Evolutionary conservation across 495 filamentous ascomycete genomes (phyloP), one percentile per base, ranked within the genome.

Genomic region (Cetradonia linearis): DNA sequence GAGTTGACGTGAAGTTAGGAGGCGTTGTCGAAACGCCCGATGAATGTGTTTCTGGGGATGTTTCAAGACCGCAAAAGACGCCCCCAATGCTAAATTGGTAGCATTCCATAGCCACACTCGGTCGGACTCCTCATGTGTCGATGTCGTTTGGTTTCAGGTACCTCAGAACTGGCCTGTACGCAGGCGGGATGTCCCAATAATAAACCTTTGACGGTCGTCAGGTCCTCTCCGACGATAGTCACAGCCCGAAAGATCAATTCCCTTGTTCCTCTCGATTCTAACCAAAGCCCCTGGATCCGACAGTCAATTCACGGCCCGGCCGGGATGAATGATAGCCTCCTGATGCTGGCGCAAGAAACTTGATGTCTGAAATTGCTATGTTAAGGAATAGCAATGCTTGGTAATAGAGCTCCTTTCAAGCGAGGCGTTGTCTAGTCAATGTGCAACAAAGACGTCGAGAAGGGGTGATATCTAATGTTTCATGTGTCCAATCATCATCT

Each of bases 21-120:
- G 50, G 50, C 28, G 50, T 36, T n/a, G 31, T 18, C 33, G 28
- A 31, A 11, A 53, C 50, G 31, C 50, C 30, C 31, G 50, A n/a
- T 10, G 0, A 36, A 23, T 9, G 10, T 33, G 8, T 33, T 10
- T n/a, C 31, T 53, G 16, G 28, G 7, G 49, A 33, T 13, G 50
- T 53, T 36, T 53, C 50, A 53, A 34, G 50, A n/a, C 31, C 31
- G n/a, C 28, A 36, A 33, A 20, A 20, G 1, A 23, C 11, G 33
- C 25, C n/a, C 50, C 50, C 30, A 54, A 34, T 36, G 16, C 30
- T 54, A 54, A 54, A 25, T 54, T 54, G 50, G 50, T 54, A 36
- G 50, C 50, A 54, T 54, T 2, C 34, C 50, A 54, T 54, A 28
- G 50, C 50, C 50, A 54, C 50, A 23, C 16, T 54, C 8, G 9